Conservation (phyloP, 257 asterid genomes). For the Primulina tabacum region DNA sequence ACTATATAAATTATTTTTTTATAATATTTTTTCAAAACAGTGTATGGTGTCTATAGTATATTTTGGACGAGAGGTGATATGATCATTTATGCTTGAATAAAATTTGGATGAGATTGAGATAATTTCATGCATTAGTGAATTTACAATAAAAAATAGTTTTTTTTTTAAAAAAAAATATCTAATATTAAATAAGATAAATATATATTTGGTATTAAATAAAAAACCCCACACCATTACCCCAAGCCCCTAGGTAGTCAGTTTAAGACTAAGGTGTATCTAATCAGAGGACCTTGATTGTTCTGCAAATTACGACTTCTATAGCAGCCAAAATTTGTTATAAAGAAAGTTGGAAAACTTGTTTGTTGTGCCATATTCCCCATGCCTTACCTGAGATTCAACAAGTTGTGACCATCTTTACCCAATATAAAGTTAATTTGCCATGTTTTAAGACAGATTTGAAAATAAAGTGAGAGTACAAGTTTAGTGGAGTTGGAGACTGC, state of each 20-base stretch:
- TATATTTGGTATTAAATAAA: too few relatives aligned
- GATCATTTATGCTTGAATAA: neutral
- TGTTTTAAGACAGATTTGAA: constrained; percentile 3
- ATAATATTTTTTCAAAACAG: too few relatives aligned
- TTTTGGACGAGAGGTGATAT: neutral
- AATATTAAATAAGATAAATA: too few relatives aligned
- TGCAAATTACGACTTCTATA: neutral
- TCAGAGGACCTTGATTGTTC: neutral
- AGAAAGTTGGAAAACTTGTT: constrained; percentile 3
- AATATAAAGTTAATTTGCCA: too few relatives aligned
- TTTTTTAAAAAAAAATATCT: too few relatives aligned
- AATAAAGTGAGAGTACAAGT: neutral
- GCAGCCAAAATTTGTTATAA: neutral
- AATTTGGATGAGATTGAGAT: neutral
- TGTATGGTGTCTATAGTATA: neutral
- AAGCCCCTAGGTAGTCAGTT: neutral
- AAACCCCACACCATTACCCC: neutral
- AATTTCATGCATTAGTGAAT: neutral
- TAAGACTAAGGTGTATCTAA: too few relatives aligned
- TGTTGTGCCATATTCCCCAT: neutral
- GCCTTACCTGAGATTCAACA: neutral
- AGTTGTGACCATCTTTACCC: neutral
- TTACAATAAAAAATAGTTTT: neutral
- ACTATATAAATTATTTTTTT: neutral
- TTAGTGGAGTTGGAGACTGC: constrained; percentile 1